A percentile compares a stretch with the other conserved stretches of the same genome.
These are phyloP conservation scores for Phytophthora pini DNA, from an alignment of 352 stramenopile genomes.

Conservation along the genomic window DNA sequence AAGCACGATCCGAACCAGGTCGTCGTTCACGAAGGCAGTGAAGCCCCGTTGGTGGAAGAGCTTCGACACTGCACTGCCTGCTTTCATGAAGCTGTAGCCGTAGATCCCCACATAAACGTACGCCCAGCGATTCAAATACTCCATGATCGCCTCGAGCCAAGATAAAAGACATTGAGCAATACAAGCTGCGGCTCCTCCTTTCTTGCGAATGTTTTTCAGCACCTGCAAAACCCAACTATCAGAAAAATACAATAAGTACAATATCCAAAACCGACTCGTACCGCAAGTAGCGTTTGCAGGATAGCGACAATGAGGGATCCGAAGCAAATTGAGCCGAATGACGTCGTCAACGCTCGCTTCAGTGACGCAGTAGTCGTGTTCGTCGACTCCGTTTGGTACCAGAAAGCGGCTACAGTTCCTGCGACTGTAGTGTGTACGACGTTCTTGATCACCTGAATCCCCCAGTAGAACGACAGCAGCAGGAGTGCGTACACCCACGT, in stretches of 20 bases:
- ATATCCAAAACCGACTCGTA: constrained; percentile 13
- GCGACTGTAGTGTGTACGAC: constrained; percentile 90
- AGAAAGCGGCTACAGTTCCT: constrained; percentile 94
- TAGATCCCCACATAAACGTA: constrained; percentile 94
- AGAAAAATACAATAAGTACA: too few species aligned
- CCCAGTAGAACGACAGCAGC: constrained; percentile 93
- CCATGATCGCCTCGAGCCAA: constrained; percentile 74
- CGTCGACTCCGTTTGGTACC: constrained; percentile 88
- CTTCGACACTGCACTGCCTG: constrained; percentile 88
- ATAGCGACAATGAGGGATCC: constrained; percentile 93
- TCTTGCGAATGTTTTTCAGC: constrained; percentile 57
- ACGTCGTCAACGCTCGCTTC: constrained; percentile 81
- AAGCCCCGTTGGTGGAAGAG: constrained; percentile 93
- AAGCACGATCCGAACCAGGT: constrained; percentile 90
- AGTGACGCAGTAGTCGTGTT: constrained; percentile 79
- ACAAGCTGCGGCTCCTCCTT: constrained; percentile 64
- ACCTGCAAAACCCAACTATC: constrained; percentile 23
- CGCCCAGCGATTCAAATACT: constrained; percentile 93
- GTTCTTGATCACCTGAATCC: constrained; percentile 88
- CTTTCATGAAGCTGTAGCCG: constrained; percentile 91
- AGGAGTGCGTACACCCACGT: constrained; percentile 19
- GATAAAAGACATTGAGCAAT: constrained; percentile 74
- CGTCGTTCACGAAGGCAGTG: constrained; percentile 94
- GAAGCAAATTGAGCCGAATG: constrained; percentile 94
- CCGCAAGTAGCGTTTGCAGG: constrained; percentile 80